Percentiles rank a stretch among this genome's conserved stretches.
Conservation (phyloP, 2,329 filamentous ascomycete species). For the Sporothrix phasma region DNA sequence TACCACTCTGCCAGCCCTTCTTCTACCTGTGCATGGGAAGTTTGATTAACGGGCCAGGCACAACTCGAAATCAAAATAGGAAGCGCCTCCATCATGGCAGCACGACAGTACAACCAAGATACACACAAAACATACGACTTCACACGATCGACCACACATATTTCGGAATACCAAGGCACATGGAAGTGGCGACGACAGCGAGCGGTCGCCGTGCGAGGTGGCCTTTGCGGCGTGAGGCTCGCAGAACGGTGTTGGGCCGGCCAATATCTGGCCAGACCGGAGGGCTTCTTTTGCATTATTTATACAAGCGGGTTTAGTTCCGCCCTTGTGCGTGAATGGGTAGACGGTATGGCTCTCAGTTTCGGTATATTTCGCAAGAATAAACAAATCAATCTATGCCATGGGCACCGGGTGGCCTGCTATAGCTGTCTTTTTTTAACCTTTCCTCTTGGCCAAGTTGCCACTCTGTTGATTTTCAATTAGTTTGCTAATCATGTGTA, state of each 20-base stretch:
- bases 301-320: neutral
- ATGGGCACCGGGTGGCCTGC: neutral
- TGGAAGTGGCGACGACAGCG: neutral
- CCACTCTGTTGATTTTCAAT: too few relatives aligned
- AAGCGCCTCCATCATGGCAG: neutral
- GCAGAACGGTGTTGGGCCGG: too few relatives aligned
- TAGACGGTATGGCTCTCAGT: slow-evolving; percentile 1
- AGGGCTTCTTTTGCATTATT: neutral
- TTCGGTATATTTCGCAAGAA: slow-evolving; percentile 13
- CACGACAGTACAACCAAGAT: neutral
- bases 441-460: too few relatives aligned
- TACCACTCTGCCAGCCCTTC: neutral
- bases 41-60: neutral
- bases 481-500: too few relatives aligned
- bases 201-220: neutral
- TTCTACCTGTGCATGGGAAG: neutral
- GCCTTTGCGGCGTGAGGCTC: neutral
- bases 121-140: neutral
- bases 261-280: neutral
- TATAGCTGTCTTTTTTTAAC: neutral
- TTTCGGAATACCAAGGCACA: neutral
- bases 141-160: neutral
- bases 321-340: neutral
- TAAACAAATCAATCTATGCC: neutral
- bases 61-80: slow-evolving; percentile 9